Evolutionary conservation across 805 yeast species (phyloP).

Genomic region (Candida sonorensis): DNA sequence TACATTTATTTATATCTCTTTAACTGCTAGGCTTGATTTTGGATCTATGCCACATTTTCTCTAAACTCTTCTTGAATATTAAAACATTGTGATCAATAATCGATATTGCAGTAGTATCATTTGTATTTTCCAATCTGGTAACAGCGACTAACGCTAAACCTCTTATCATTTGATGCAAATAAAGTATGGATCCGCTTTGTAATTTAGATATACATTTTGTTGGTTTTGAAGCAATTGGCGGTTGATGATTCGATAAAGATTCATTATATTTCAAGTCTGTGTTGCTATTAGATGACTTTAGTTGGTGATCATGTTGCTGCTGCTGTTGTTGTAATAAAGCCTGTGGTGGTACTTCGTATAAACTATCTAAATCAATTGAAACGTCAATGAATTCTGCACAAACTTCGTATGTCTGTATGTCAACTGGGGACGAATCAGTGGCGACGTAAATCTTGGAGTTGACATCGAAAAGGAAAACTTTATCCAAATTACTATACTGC

Average conservation of each 20-base stretch:
- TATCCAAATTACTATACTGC: constrained; percentile 85
- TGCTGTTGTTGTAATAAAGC: constrained; percentile 2
- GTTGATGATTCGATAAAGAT: too few species aligned
- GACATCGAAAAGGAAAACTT: constrained; percentile 86
- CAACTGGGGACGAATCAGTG: constrained; percentile 93
- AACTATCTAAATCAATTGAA: constrained; percentile 77
- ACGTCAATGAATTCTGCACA: constrained; percentile 97
- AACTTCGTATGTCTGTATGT: constrained; percentile 90
- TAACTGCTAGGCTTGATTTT: constrained; percentile 14
- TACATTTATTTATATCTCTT: too few species aligned
- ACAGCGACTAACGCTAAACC: constrained; percentile 89
- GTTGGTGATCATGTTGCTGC: constrained; percentile 1
- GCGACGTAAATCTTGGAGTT: constrained; percentile 92
- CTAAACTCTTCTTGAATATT: constrained; percentile 68
- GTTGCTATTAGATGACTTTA: background rate
- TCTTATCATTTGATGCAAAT: constrained; percentile 85
- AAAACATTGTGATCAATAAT: constrained; percentile 87
- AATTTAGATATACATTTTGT: constrained; percentile 61
- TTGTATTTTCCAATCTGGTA: constrained; percentile 57
- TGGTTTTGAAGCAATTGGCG: constrained; percentile 12
- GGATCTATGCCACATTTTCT: constrained; percentile 58
- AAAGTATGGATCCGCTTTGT: constrained; percentile 77
- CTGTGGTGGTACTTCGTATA: too few species aligned
- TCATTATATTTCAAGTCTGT: too few species aligned
- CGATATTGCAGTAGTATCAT: constrained; percentile 44